These are phyloP conservation scores for Podaxis sp. DNA, from an alignment of 768 basidiomycete species.

Conservation along the genomic window DNA sequence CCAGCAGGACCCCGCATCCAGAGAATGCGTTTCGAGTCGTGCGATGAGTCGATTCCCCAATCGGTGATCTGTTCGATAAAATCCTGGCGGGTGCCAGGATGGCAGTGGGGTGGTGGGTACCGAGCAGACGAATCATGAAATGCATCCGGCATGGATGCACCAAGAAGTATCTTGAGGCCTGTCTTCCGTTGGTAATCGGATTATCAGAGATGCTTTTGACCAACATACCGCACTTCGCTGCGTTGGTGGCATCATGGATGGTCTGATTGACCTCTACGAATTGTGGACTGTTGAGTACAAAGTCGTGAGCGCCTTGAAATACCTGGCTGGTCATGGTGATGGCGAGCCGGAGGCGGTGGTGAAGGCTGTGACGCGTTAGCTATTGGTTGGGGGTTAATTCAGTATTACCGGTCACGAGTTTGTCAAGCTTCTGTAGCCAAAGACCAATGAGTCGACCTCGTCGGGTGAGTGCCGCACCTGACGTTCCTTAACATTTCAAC, in stretches of 20 bases:
- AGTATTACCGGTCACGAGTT: too few relatives aligned
- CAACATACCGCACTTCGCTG: neutral
- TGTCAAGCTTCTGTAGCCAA: too few relatives aligned
- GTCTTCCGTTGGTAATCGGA: neutral
- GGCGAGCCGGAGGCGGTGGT: too few relatives aligned
- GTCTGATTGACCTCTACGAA: neutral
- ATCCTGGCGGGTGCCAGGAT: neutral
- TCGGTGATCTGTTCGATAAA: neutral
- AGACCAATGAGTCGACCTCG: too few relatives aligned
- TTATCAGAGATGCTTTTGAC: too few relatives aligned
- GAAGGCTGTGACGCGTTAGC: too few relatives aligned
- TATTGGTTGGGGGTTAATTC: too few relatives aligned
- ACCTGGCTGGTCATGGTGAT: neutral
- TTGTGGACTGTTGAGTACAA: neutral
- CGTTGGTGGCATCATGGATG: neutral
- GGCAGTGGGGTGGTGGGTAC: neutral
- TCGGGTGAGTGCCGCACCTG: too few relatives aligned
- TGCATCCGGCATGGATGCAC: neutral
- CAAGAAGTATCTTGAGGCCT: neutral
- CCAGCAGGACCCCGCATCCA: constrained; percentile 2
- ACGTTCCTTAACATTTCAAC: too few relatives aligned
- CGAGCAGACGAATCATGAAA: neutral
- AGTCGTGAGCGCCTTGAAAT: neutral
- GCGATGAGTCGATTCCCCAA: neutral
- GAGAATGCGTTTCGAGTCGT: neutral